Evolutionary conservation across 2,329 filamentous ascomycete genomes (phyloP), one percentile per base, ranked within the genome.

Genomic region (Clarireedia sp.): DNA sequence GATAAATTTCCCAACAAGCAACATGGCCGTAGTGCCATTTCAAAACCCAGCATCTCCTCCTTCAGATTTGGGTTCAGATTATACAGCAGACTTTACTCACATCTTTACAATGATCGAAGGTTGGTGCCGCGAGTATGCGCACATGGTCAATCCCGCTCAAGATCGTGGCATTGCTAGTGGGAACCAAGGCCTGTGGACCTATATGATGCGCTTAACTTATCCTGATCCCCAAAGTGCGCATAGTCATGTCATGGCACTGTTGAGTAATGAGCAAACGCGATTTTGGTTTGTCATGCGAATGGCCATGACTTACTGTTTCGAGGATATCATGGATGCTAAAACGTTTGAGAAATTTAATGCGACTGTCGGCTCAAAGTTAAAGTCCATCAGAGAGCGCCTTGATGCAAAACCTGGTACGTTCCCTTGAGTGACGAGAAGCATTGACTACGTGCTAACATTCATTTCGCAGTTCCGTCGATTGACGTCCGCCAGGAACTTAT

Each of bases 241-340:
- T 5, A 67, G 62, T 12, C 68, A 73, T 48, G 65, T 69, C 0
- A 57, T 64, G 44, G 64, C 62, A 41, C 64, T 75, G 9, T 62
- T 75, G 0, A 58, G 60, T n/a, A 67, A 71, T 54, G 55, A 57
- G 4, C 58, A 58, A 3, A 62, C 65, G 2, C 67, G 72, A 16
- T 57, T 59, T 2, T 71, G 67, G 60, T 71, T 74, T 38, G 60
- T 74, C n/a, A 66, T 71, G 55, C 68, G 73, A 41, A 66, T 75
- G 43, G 54, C 71, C 1, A 55, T 72, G 17, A 66, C 70, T 23
- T 74, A 72, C 53, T 63, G 73, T 4, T 59, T 70, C 17, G 60
- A 68, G 24, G 60, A 70, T n/a, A 65, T 75, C 40, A 66, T 73
- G 57, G 60, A 55, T 12, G 43, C 67, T 3, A 63, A 69, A 19